Conservation (phyloP, 306 rosid genomes). For the Citrullus amarus region DNA sequence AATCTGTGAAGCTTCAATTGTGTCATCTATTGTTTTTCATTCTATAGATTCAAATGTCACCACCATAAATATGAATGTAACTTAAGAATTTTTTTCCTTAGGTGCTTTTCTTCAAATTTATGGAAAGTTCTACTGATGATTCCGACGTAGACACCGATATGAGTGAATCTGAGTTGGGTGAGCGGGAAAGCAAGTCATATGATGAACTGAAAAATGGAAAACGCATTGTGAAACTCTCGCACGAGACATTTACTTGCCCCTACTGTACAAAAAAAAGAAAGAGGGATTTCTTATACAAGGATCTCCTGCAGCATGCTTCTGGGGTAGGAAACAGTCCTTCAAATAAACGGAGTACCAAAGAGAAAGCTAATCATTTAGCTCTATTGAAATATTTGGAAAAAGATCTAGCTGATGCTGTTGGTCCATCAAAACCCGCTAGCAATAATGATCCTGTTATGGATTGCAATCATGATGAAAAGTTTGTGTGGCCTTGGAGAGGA, state of each 20-base stretch:
- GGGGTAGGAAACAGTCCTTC: slow-evolving; percentile 86
- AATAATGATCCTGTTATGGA: slow-evolving; percentile 31
- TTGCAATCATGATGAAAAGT: slow-evolving; percentile 45
- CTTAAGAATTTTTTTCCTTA: background rate
- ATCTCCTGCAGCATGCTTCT: slow-evolving; percentile 77
- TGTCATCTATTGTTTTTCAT: background rate
- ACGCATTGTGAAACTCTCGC: slow-evolving; percentile 35
- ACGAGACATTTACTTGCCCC: slow-evolving; percentile 58
- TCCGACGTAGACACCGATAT: slow-evolving; percentile 39
- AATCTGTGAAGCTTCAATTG: background rate
- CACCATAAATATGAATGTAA: background rate
- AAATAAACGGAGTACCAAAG: slow-evolving; percentile 50
- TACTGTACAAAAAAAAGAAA: slow-evolving; percentile 60
- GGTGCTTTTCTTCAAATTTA: slow-evolving; percentile 19
- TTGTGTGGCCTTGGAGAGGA: slow-evolving; percentile 96
- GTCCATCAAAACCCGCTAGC: slow-evolving; percentile 32
- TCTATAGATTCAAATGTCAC: background rate
- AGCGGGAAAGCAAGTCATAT: slow-evolving; percentile 42
- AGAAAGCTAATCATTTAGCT: slow-evolving; percentile 81
- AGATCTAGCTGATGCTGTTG: slow-evolving; percentile 29
- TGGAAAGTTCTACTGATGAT: slow-evolving; percentile 27
- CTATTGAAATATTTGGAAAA: slow-evolving; percentile 52
- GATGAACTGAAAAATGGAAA: slow-evolving; percentile 54
- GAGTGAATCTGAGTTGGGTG: slow-evolving; percentile 48
- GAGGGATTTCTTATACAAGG: slow-evolving; percentile 38